Base-by-base conservation (phyloP, 805 yeast species). In the Kodamaea nitidulidarum region DNA sequence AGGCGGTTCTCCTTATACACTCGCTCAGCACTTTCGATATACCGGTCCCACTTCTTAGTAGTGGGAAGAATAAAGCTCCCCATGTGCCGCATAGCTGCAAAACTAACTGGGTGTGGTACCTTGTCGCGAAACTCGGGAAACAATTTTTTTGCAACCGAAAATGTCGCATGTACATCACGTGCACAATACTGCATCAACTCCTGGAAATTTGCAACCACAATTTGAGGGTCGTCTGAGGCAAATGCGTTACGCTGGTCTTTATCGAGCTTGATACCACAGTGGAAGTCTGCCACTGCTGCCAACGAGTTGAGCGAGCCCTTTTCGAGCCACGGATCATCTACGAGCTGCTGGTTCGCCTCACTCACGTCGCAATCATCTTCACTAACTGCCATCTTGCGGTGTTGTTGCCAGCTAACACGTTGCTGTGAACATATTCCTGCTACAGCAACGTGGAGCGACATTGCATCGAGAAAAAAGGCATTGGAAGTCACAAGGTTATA, bases 401-500 rank as follows among this genome's bases (percentile, higher is more conserved):
- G 80, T 43, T 76, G 79, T 49, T 76, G 58, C 85, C 93, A 93
- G 12, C 75, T 70, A 0, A 88, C 83, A 44, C 98, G 63, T 54
- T 93, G 98, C 50, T 86, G 80, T 2, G 97, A 86, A 57, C 96
- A 87, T 76, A 93, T 82, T 0, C 99, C 99, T 36, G 83, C 78
- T 0, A 81, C 77, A 1, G 98, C 95, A 24, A 90, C 78, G 60
- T 93, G 99, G 14, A 93, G 63, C 1, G 97, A 83, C 88, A 91
- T 85, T 1, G 95, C 90, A 59, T 93, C 99, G 42, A 95, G 48
- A 52, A 68, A 93, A 60, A 88, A 88, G 1, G 86, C 84, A 48
- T 81, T 78, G 1, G 95, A 70, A 32, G 70, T 75, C 22, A 67
- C 59, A 25, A 90, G 55, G 50, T 73, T 71, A 61, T 93, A 93